Base-by-base conservation (phyloP, 768 basidiomycete species). In the Candolleomyces efflorescens region DNA sequence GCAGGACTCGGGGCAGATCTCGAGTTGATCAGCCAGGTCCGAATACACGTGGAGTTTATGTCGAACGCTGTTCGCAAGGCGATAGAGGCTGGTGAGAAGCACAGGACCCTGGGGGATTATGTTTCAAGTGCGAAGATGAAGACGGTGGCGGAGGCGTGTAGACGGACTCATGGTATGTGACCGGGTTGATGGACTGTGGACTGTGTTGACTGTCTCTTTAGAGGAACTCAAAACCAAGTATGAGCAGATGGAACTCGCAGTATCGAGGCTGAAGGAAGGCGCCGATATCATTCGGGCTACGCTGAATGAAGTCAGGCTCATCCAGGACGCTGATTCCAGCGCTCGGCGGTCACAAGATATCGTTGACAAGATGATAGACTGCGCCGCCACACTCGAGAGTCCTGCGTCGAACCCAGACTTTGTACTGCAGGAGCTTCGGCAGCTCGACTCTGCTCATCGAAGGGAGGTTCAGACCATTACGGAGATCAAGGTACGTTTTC, bases 121-220 rank as follows among this genome's bases (percentile, higher is more conserved):
- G 90, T 94, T 23, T 87, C 87, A 15, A 80, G 77, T 62, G 81
- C 76, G 51, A 90, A 86, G 73, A 94, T 94, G 91, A 80, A 77
- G 63, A 82, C 89, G 66, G 91, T 94, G 1, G 88, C 84, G 2
- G 87, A 87, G 15, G 83, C 80, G 3, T 92, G 90, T 72, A 66
- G 74, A 15, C 78, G 79, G 49, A 84, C 86, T 23, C 87, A 92
- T 74, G 82, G 90, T 89, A 58, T 41, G 81, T 74, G 22, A 22
- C 20, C 44, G 9, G 23, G 22, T 39, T n/a, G 17, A 24, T 50
- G n/a, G 45, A 27, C 15, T 50, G 10, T 41, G 10, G 15, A 6
- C 46, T 3, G 26, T 53, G n/a, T 1, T 61, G 39, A 47, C 24
- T 18, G n/a, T 23, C 2, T 1, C 15, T 13, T 12, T 62, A 89